These are phyloP conservation scores for Lactarius psammicola DNA, from an alignment of 768 basidiomycete species.

Conservation along the genomic window DNA sequence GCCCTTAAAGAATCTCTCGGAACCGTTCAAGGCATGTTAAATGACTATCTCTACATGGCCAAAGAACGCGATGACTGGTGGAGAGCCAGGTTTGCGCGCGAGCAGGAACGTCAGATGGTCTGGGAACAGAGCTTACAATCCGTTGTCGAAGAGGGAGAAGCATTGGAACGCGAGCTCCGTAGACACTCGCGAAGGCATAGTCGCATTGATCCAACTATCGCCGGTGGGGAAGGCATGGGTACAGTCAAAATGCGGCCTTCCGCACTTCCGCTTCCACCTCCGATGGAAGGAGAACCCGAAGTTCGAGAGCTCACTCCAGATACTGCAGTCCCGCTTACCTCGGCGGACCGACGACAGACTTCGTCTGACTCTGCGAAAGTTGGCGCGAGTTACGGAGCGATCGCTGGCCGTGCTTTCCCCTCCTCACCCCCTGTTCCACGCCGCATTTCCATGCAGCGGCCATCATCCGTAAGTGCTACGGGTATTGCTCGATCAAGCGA, in stretches of 20 bases:
- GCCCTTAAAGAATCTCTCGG: conserved; percentile 61
- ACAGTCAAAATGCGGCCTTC: conserved; percentile 28
- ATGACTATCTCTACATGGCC: conserved; percentile 66
- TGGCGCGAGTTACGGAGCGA: conserved; percentile 1
- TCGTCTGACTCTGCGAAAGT: conserved; percentile 4
- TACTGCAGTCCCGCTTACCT: conserved; percentile 17
- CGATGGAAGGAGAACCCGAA: conserved; percentile 20
- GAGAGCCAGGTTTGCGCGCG: conserved; percentile 59
- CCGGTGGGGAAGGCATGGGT: conserved; percentile 32
- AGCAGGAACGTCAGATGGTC: conserved; percentile 58
- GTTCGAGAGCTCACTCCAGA: conserved; percentile 2
- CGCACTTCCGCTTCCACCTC: conserved; percentile 23
- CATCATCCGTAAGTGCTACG: background rate
- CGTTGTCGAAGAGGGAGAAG: conserved; percentile 84
- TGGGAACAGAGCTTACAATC: conserved; percentile 92
- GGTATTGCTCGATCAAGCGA: conserved; percentile 17
- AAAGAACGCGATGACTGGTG: conserved; percentile 83
- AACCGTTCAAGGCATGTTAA: conserved; percentile 56
- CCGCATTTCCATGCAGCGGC: conserved; percentile 23
- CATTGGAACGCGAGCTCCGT: conserved; percentile 75
- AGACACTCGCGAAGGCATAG: conserved; percentile 60
- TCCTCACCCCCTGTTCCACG: conserved; percentile 1
- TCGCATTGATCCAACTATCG: conserved; percentile 33
- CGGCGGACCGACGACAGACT: background rate
- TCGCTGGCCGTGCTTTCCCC: conserved; percentile 14